Evolutionary conservation across 176 grass and related monocot species (phyloP), one percentile per base, ranked within the genome.

Genomic region (Lolium multiflorum): DNA sequence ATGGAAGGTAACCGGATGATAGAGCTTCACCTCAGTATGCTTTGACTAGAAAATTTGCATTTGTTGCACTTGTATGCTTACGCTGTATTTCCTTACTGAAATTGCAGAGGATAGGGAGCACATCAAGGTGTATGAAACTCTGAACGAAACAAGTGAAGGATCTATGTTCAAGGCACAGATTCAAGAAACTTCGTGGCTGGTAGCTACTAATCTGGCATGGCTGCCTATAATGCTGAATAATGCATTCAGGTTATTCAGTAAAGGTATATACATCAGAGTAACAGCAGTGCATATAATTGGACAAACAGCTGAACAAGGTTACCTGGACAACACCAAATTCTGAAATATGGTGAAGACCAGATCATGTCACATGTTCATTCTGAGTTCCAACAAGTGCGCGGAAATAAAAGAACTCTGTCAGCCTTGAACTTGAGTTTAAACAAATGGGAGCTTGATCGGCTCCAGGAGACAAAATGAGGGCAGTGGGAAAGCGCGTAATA

Each of bases 161-260:
- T 67, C 73, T 28, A 13, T 77, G 60, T 43, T 65, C 18, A 65
- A n/a, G 18, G 57, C 43, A 64, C n/a, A 7, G 44, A 64, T 35
- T 18, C 65, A 41, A 55, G 9, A 79, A 78, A 78, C 2, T 69
- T 60, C 20, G 11, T 71, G 64, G 11, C 26, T 59, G 7, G 21
- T 43, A 78, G 65, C 48, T 21, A 41, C 59, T 66, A 31, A 22
- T 15, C n/a, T 86, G 61, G 2, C 49, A 25, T 48, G 59, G 13
- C 72, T 63, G 9, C 31, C 31, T 35, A 35, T 35, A 35, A 35
- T 35, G 46, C 17, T 21, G 20, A 37, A 79, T 70, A 35, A 26
- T 85, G 62, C 21, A 58, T 79, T 11, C 83, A 85, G n/a, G 13
- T 78, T 69, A 50, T 52, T 84, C 44, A 15, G 26, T 65, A 17